phyloP scores from a whole-genome alignment of 1,284 basidiomycete genomes.

The Acaromyces ingoldii region DNA sequence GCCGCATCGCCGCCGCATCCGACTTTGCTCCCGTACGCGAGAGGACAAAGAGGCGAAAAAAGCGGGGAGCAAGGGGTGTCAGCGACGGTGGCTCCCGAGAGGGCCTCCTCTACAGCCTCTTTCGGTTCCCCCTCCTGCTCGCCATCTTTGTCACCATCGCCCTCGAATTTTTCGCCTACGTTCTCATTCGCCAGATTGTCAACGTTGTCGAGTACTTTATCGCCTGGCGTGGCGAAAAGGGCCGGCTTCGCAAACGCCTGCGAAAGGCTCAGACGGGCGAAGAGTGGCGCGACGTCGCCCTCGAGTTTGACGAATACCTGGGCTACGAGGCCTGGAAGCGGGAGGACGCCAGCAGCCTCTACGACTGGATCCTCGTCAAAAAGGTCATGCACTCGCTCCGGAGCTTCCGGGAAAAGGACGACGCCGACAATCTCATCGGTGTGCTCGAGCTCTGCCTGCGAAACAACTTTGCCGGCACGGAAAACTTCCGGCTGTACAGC shows the following conservation, averaged over 20 bases:
- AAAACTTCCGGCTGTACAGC: constrained; percentile 82
- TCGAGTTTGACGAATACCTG: constrained; percentile 64
- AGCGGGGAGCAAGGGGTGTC: background rate
- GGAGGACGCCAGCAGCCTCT: constrained; percentile 40
- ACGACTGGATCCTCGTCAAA: constrained; percentile 50
- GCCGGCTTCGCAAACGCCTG: constrained; percentile 67
- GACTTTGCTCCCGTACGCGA: constrained; percentile 48
- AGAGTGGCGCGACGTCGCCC: constrained; percentile 76
- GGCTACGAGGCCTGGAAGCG: constrained; percentile 44
- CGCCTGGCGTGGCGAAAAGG: constrained; percentile 77
- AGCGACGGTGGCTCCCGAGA: constrained; percentile 39
- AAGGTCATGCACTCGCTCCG: constrained; percentile 52
- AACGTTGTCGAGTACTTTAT: constrained; percentile 42
- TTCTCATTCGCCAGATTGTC: constrained; percentile 81
- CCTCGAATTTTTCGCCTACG: constrained; percentile 75
- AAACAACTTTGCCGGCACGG: constrained; percentile 90
- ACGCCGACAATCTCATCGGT: constrained; percentile 67
- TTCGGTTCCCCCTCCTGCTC: constrained; percentile 53
- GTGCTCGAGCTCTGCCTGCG: constrained; percentile 88
- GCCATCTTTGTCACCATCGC: constrained; percentile 80
- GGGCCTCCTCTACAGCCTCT: constrained; percentile 37
- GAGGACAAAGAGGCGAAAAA: constrained; percentile 15
- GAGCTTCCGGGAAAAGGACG: constrained; percentile 76
- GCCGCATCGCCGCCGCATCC: constrained; percentile 9
- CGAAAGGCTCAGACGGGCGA: constrained; percentile 69